Evolutionary conservation across 1,139 yeast species (phyloP).

Genomic region (Petasospora rhodanensis): DNA sequence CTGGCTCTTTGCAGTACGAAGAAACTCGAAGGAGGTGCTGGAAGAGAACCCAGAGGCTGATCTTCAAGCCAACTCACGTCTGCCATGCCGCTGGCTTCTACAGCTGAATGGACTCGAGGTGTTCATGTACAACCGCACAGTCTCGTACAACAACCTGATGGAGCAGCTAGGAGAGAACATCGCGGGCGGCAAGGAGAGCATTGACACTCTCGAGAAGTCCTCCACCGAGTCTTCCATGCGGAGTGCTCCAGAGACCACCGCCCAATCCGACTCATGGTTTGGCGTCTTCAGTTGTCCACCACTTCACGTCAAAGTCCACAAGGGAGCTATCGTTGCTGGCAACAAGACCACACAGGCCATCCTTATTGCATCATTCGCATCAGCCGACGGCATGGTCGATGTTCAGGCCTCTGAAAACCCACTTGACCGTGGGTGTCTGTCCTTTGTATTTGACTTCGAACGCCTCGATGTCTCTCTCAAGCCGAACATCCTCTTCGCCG

Average conservation of each 20-base stretch:
- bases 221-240: slow-evolving; percentile 11
- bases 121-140: slow-evolving; percentile 73
- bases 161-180: too few relatives aligned
- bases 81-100: slow-evolving; percentile 58
- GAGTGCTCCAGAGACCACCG: slow-evolving; percentile 2
- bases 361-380: slow-evolving; percentile 54
- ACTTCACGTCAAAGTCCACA: slow-evolving; percentile 49
- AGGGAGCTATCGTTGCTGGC: slow-evolving; percentile 76
- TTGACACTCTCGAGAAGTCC: slow-evolving; percentile 20
- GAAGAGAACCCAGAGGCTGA: slow-evolving; percentile 22
- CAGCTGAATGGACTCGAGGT: slow-evolving; percentile 75
- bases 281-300: slow-evolving; percentile 41
- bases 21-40: slow-evolving; percentile 33
- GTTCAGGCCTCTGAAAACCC: slow-evolving; percentile 42
- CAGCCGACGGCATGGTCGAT: slow-evolving; percentile 60
- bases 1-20: slow-evolving; percentile 62
- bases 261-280: not conserved
- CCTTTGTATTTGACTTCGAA: slow-evolving; percentile 40
- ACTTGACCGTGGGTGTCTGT: slow-evolving; percentile 52
- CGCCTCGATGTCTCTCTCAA: slow-evolving; percentile 56
- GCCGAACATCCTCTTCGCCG: slow-evolving; percentile 48
- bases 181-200: not conserved
- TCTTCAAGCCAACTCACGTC: slow-evolving; percentile 33
- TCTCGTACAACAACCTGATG: slow-evolving; percentile 67
- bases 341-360: slow-evolving; percentile 74